Evolutionary conservation across 2,329 filamentous ascomycete species (phyloP).

Genomic region (Monosporascus sp.): DNA sequence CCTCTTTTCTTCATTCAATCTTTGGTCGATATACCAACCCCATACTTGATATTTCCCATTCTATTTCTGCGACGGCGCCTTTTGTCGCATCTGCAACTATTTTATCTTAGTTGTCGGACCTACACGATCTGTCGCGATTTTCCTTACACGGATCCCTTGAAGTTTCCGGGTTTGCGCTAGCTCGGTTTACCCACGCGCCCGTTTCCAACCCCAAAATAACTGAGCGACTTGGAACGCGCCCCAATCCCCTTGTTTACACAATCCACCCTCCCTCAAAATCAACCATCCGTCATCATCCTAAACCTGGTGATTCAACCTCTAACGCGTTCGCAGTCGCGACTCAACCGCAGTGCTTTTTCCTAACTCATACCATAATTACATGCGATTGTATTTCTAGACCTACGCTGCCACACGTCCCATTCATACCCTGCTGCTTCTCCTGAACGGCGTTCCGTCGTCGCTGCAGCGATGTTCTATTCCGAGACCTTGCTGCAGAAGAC

Average conservation of each 20-base stretch:
- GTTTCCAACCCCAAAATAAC: neutral
- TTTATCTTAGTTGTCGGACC: too few relatives aligned
- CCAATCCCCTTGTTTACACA: neutral
- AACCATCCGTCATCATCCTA: neutral
- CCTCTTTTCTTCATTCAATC: neutral
- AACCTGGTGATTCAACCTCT: neutral
- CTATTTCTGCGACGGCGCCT: too few relatives aligned
- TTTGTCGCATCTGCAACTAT: too few relatives aligned
- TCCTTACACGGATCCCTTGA: too few relatives aligned
- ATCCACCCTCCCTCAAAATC: neutral
- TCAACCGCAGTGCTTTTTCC: slow-evolving; percentile 3
- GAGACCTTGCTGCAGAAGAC: slow-evolving; percentile 94
- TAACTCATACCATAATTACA: slow-evolving; percentile 12
- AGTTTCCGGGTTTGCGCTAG: neutral
- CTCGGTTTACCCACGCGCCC: neutral
- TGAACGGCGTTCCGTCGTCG: slow-evolving; percentile 16
- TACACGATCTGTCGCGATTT: too few relatives aligned
- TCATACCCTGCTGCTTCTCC: slow-evolving; percentile 9
- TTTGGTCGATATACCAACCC: neutral
- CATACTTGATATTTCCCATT: neutral
- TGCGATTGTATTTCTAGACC: neutral
- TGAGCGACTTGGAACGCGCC: neutral
- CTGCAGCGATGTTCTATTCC: slow-evolving; percentile 84
- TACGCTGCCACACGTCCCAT: slow-evolving; percentile 10
- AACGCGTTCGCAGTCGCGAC: slow-evolving; percentile 12